Evolutionary conservation across 768 basidiomycete species (phyloP).

Genomic region (Amanita fuliginea): DNA sequence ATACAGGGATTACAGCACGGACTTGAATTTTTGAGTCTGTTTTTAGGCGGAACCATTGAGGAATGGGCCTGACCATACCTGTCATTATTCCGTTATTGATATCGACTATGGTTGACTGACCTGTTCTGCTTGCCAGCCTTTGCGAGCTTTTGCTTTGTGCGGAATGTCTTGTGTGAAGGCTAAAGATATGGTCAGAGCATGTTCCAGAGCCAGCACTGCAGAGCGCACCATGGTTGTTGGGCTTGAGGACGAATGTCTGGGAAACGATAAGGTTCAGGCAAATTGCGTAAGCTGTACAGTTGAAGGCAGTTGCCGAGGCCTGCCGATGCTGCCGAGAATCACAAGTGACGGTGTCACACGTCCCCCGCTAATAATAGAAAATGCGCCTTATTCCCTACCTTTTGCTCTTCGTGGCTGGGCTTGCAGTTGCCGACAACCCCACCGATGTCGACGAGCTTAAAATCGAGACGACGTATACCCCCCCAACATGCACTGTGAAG

Average conservation of each 20-base stretch:
- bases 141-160: slow-evolving; percentile 93
- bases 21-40: slow-evolving; percentile 93
- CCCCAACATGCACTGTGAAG: slow-evolving; percentile 42
- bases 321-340: not conserved
- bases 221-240: slow-evolving; percentile 38
- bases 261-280: slow-evolving; percentile 21
- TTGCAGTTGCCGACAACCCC: slow-evolving; percentile 26
- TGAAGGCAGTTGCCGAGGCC: not conserved
- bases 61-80: slow-evolving; percentile 65
- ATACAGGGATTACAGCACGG: slow-evolving; percentile 13
- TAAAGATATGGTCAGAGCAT: slow-evolving; percentile 17
- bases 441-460: slow-evolving; percentile 38
- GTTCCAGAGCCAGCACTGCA: not conserved
- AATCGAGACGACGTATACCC: slow-evolving; percentile 51
- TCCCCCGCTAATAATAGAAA: not conserved
- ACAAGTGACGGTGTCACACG: no score
- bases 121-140: slow-evolving; percentile 96
- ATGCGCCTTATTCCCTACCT: slow-evolving; percentile 34
- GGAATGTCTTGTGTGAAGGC: slow-evolving; percentile 99
- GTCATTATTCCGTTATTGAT: slow-evolving; percentile 5
- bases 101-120: slow-evolving; percentile 28
- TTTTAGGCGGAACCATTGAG: slow-evolving; percentile 99
- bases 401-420: slow-evolving; percentile 36
- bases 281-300: slow-evolving; percentile 21
- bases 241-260: slow-evolving; percentile 6